Percentiles rank a stretch among this genome's conserved stretches.
Conservation (phyloP, 768 basidiomycete genomes). For the Pisolithus tinctorius region DNA sequence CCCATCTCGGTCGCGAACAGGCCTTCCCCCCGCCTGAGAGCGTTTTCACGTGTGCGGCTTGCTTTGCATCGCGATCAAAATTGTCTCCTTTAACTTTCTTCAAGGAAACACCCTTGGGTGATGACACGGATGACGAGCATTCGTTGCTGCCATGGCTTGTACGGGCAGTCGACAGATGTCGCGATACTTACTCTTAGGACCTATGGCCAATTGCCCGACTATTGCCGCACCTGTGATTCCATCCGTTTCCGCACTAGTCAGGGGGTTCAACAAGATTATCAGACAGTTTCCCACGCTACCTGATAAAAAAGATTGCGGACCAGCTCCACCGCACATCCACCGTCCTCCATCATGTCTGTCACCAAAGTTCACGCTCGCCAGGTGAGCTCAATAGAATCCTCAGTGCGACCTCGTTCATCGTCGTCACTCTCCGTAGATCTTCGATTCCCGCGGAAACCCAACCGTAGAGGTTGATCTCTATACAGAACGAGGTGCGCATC, state of each 20-base stretch:
- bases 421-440: conserved; percentile 60
- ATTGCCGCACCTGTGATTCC: background rate
- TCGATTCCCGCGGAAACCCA: conserved; percentile 98
- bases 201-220: conserved; percentile 4
- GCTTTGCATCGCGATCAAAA: conserved; percentile 96
- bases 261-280: conserved; percentile 34
- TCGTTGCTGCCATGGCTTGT: conserved; percentile 22
- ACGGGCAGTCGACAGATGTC: conserved; percentile 9
- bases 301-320: conserved; percentile 18
- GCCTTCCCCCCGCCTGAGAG: no score
- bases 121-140: conserved; percentile 19
- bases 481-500: conserved; percentile 72
- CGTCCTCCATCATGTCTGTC: conserved; percentile 69
- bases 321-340: conserved; percentile 11
- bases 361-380: conserved; percentile 89
- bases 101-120: conserved; percentile 44
- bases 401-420: background rate
- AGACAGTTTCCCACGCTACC: conserved; percentile 25
- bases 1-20: conserved; percentile 77
- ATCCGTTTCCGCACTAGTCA: conserved; percentile 11
- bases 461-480: conserved; percentile 90
- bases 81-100: conserved; percentile 88
- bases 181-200: conserved; percentile 3
- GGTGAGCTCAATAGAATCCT: conserved; percentile 36
- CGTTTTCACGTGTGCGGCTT: conserved; percentile 77